These are phyloP conservation scores for Melampsora medusae DNA, from an alignment of 1,284 basidiomycete species.

Conservation along the genomic window DNA sequence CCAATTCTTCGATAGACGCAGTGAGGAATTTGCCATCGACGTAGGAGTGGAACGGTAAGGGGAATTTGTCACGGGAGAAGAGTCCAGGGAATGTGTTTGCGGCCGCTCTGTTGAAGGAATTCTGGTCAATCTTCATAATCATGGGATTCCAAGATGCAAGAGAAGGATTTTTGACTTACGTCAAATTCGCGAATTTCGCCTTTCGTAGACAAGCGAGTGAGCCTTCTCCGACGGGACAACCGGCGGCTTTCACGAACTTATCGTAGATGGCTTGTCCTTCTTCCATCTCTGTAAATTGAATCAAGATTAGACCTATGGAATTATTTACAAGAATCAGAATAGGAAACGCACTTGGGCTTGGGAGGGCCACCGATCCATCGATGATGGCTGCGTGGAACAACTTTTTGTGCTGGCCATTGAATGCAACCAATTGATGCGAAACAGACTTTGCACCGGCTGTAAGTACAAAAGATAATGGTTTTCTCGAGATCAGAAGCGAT, in stretches of 20 bases:
- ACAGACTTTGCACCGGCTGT: not conserved
- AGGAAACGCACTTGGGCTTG: not conserved
- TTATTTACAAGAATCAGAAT: not conserved
- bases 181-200: not conserved
- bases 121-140: not conserved
- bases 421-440: not conserved
- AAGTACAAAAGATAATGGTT: not conserved
- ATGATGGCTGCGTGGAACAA: constrained; percentile 3
- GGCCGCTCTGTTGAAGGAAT: not conserved
- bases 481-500: too few relatives aligned
- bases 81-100: not conserved
- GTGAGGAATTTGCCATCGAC: constrained; percentile 6
- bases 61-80: not conserved
- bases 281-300: not conserved
- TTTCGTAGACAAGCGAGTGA: not conserved
- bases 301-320: not conserved
- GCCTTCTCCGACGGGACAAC: not conserved
- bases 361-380: not conserved
- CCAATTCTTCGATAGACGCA: not conserved
- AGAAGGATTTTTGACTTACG: not conserved
- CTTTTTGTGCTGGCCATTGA: not conserved
- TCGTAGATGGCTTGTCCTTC: not conserved
- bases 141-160: not conserved
- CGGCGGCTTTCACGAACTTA: not conserved
- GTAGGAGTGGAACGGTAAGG: not conserved